Conservation (phyloP, 2,329 filamentous ascomycete genomes). For the Penicillium brevicompactum region DNA sequence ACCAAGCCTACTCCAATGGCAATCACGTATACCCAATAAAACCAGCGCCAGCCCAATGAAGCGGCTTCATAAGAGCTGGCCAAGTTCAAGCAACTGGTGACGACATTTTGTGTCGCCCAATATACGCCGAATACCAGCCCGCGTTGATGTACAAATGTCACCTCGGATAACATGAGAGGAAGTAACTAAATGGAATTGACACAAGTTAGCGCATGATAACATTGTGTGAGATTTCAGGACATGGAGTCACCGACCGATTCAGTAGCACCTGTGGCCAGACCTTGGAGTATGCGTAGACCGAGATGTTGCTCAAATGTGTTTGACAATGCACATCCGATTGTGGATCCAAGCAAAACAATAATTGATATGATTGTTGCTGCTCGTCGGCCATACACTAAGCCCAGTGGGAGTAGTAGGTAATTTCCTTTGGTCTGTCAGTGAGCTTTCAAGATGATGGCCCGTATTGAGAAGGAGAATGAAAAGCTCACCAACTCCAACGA, state of each 20-base stretch:
- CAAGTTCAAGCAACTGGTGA: conserved; percentile 36
- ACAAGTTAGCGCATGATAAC: not conserved
- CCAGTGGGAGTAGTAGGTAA: conserved; percentile 44
- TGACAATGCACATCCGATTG: conserved; percentile 38
- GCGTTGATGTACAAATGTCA: conserved; percentile 46
- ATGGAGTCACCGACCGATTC: conserved; percentile 30
- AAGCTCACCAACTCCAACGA: conserved; percentile 43
- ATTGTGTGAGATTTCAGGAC: not conserved
- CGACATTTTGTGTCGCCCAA: conserved; percentile 42
- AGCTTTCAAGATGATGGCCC: not conserved
- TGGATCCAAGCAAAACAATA: conserved; percentile 34
- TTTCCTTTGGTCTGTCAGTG: conserved; percentile 20
- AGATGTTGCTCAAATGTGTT: conserved; percentile 41
- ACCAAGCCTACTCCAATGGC: conserved; percentile 39
- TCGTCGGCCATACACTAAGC: conserved; percentile 42
- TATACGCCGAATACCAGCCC: conserved; percentile 41
- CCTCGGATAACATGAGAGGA: conserved; percentile 43
- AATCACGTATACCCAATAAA: conserved; percentile 45
- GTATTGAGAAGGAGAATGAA: not conserved
- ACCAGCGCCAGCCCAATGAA: conserved; percentile 44
- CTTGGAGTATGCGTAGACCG: conserved; percentile 39
- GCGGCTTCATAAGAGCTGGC: conserved; percentile 40
- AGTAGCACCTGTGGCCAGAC: conserved; percentile 42
- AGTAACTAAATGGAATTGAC: conserved; percentile 26
- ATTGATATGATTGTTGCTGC: conserved; percentile 38